Evolutionary conservation across 306 rosid genomes (phyloP).

Genomic region (Ammopiptanthus mongolicus): DNA sequence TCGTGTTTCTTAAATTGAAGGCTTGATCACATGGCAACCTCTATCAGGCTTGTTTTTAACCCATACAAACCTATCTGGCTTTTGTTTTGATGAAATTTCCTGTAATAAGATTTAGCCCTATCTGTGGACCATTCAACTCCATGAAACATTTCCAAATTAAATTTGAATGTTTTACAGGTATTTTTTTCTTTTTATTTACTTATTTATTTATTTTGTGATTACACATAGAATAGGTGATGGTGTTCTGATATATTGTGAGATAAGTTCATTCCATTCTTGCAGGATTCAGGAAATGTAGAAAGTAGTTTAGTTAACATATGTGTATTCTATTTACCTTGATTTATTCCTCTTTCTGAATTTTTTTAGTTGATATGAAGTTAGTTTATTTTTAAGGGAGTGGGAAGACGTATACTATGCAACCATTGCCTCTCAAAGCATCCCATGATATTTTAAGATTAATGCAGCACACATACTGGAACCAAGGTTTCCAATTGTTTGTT

Average conservation of each 20-base stretch:
- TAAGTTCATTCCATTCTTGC: not conserved
- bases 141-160: not conserved
- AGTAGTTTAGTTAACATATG: not conserved
- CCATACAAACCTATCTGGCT: not conserved
- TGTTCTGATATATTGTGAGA: not conserved
- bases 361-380: constrained; percentile 5
- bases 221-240: not conserved
- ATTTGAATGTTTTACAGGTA: not conserved
- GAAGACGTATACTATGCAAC: constrained; percentile 87
- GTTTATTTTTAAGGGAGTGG: constrained; percentile 58
- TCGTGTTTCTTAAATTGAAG: not conserved
- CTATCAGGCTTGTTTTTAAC: not conserved
- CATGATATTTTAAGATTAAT: constrained; percentile 62
- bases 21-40: not conserved
- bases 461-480: constrained; percentile 59
- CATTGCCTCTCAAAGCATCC: constrained; percentile 81
- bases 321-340: constrained; percentile 4
- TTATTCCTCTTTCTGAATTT: not conserved
- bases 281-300: not conserved
- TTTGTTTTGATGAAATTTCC: not conserved
- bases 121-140: not conserved
- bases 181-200: not conserved
- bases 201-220: not conserved
- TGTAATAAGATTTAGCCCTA: not conserved
- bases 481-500: constrained; percentile 66